Evolutionary conservation across 169 alveolate species (phyloP), one percentile per base, ranked within the genome.

Genomic region (Cryptosporidium xiaoi): DNA sequence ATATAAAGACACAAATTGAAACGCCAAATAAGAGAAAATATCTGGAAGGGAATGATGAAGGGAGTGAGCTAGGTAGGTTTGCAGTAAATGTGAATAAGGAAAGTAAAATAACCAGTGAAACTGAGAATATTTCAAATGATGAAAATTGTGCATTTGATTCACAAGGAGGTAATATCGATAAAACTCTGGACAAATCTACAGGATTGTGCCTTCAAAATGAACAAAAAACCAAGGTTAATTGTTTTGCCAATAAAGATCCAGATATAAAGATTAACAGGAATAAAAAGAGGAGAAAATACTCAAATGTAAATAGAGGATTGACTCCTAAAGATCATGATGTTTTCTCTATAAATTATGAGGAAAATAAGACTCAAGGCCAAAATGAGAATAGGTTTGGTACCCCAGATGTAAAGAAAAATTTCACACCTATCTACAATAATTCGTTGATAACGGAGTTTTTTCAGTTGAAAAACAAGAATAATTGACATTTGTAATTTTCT

Each of bases 391-490:
- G 44, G 29, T 29, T 7, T 50, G 36, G 3, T 69, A 69, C 65
- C 12, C 83, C 56, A 1, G 68, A 62, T 8, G 6, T 31, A 15
- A 62, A 62, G 15, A 27, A 48, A 62, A 62, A 31, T 33, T 18
- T 16, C 68, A 62, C 68, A 18, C 64, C 64, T 7, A 13, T 53
- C 12, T 12, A 53, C 20, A 60, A 77, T 8, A 77, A 77, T 50
- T 77, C 87, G 27, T 29, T 77, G 8, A 77, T 77, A 27, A 77
- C 87, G 29, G 48, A 77, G 53, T 77, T 77, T 50, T 77, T 77
- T 66, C 71, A 53, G 71, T 36, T 71, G 31, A 77, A 77, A 62
- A 24, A 20, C 31, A 77, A 40, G 50, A 44, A 46, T 3, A 20
- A 55, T 20, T 40, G 10, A 40, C 48, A 40, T 40, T 40, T 8